Conservation (phyloP, 768 basidiomycete genomes). For the Trametes punicea region DNA sequence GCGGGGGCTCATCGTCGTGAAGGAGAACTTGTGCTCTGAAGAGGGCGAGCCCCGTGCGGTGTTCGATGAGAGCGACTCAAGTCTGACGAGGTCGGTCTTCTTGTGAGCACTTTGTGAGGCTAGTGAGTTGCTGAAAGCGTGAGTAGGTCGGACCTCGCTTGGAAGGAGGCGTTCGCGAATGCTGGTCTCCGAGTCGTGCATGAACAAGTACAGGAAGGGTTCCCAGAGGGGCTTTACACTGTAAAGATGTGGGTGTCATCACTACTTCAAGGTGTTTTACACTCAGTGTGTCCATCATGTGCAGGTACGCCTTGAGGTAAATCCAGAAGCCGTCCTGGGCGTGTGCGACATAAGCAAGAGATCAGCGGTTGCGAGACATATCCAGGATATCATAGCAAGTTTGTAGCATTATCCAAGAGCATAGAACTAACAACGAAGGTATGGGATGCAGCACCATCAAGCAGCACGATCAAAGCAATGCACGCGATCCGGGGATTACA, state of each 20-base stretch:
- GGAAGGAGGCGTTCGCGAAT: conserved; percentile 69
- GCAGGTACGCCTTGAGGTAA: conserved; percentile 60
- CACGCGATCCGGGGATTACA: too few relatives aligned
- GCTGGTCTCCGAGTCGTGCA: conserved; percentile 71
- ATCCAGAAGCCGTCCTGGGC: too few relatives aligned
- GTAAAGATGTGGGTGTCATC: conserved; percentile 73
- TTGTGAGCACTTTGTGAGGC: neutral
- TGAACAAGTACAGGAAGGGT: conserved; percentile 78
- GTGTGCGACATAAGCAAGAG: neutral
- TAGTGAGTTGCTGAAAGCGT: neutral
- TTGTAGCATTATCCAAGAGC: conserved; percentile 6
- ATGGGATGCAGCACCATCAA: neutral
- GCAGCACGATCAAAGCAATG: neutral
- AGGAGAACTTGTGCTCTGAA: conserved; percentile 79
- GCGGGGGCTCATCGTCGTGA: conserved; percentile 73
- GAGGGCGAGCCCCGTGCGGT: conserved; percentile 49
- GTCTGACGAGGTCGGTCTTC: conserved; percentile 69
- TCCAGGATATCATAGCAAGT: neutral
- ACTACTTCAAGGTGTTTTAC: too few relatives aligned
- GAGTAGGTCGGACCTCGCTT: conserved; percentile 75
- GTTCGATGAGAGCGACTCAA: conserved; percentile 88
- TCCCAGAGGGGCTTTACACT: conserved; percentile 75
- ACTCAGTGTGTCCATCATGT: too few relatives aligned
- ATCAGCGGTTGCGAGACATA: too few relatives aligned
- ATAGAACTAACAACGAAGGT: neutral